A percentile compares a stretch with the other conserved stretches of the same genome.
These are phyloP conservation scores for Trypanosoma lewisi DNA, from an alignment of 208 protist genomes.

Conservation along the genomic window DNA sequence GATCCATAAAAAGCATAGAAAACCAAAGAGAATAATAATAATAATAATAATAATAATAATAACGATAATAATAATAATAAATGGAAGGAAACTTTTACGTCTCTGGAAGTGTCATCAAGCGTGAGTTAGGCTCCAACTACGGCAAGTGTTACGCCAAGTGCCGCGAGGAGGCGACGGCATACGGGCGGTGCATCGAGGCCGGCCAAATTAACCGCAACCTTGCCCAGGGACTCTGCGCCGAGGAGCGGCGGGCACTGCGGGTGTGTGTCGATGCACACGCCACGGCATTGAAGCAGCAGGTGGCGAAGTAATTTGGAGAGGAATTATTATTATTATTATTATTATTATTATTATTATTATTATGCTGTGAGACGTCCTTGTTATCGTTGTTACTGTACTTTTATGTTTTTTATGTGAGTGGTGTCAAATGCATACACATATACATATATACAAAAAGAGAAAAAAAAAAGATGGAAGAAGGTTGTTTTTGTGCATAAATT, in stretches of 20 bases:
- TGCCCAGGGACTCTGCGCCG: slow-evolving; percentile 45
- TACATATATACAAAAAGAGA: neutral
- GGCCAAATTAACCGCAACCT: slow-evolving; percentile 74
- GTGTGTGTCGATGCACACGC: slow-evolving; percentile 56
- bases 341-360: too few relatives aligned
- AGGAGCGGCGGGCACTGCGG: slow-evolving; percentile 55
- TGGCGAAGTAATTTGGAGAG: too few relatives aligned
- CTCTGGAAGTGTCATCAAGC: slow-evolving; percentile 64
- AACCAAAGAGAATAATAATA: too few relatives aligned
- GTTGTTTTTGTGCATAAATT: too few relatives aligned
- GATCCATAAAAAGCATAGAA: slow-evolving; percentile 11
- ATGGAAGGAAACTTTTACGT: slow-evolving; percentile 91
- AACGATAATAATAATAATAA: too few relatives aligned
- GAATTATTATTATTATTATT: too few relatives aligned
- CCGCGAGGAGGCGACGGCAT: slow-evolving; percentile 41
- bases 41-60: too few relatives aligned
- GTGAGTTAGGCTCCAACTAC: slow-evolving; percentile 54
- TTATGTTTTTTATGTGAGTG: neutral
- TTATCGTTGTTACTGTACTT: neutral
- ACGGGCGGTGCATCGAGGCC: slow-evolving; percentile 73
- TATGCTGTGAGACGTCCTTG: too few relatives aligned
- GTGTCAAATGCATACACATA: neutral
- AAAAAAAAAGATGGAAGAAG: too few relatives aligned
- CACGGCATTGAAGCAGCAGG: slow-evolving; percentile 23
- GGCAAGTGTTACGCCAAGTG: slow-evolving; percentile 59